These are phyloP conservation scores for Fusarium chaquense DNA, from an alignment of 2,329 filamentous ascomycete genomes.

Conservation along the genomic window DNA sequence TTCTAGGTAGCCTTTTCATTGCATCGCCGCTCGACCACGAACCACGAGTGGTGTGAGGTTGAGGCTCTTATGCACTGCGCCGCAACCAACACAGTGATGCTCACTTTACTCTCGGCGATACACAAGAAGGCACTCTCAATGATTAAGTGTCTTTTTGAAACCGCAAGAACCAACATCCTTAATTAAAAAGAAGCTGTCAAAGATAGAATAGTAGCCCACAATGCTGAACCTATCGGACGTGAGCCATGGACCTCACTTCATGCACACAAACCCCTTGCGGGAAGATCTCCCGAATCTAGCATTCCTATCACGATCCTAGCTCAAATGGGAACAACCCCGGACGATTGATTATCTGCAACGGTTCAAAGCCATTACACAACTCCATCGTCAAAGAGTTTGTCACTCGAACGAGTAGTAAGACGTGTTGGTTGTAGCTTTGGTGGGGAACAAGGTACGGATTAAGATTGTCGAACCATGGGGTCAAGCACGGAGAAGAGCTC, in stretches of 20 bases:
- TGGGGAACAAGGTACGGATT: slow-evolving; percentile 20
- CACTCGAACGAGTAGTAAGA: slow-evolving; percentile 11
- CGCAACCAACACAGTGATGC: not conserved
- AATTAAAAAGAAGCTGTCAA: not conserved
- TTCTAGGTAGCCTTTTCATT: not conserved
- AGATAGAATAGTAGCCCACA: not conserved
- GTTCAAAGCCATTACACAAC: slow-evolving; percentile 29
- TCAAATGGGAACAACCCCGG: not conserved
- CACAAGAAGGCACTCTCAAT: not conserved
- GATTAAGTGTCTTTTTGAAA: not conserved
- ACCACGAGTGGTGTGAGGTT: slow-evolving; percentile 12
- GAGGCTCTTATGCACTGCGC: not conserved
- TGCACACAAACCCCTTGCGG: slow-evolving; percentile 23
- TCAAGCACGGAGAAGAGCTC: slow-evolving; percentile 21
- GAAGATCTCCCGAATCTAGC: slow-evolving; percentile 36
- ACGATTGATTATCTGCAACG: not conserved
- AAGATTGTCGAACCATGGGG: slow-evolving; percentile 42
- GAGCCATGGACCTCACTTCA: slow-evolving; percentile 10
- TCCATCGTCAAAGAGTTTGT: slow-evolving; percentile 33
- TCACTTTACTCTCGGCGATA: not conserved
- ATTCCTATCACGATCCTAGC: slow-evolving; percentile 25
- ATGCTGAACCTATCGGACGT: slow-evolving; percentile 9
- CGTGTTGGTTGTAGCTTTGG: slow-evolving; percentile 1
- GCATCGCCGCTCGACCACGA: not conserved
- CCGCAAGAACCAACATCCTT: not conserved